Percentiles rank a stretch among this genome's conserved stretches.
phyloP scores from a whole-genome alignment of 2,329 filamentous ascomycete genomes.

The Diaporthe sp. region DNA sequence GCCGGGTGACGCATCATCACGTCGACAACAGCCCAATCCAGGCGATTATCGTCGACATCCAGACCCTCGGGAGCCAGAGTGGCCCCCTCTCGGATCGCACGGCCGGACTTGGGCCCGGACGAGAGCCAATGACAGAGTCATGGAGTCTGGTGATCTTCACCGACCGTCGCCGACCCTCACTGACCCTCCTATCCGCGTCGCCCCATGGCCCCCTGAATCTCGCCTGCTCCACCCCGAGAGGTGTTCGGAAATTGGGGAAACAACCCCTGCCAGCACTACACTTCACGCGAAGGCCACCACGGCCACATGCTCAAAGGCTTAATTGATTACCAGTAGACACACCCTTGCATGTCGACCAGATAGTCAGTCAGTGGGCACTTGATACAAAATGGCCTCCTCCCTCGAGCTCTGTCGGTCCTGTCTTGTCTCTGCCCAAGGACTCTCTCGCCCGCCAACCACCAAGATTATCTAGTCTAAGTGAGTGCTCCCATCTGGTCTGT shows the following conservation, averaged over 20 bases:
- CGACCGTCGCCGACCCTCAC: slow-evolving; percentile 3
- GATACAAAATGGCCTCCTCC: slow-evolving; percentile 29
- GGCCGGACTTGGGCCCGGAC: background rate
- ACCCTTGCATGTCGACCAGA: background rate
- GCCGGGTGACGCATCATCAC: slow-evolving; percentile 28
- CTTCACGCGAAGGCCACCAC: background rate
- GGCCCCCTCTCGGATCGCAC: slow-evolving; percentile 2
- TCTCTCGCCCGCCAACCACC: background rate
- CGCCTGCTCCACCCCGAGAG: slow-evolving; percentile 21
- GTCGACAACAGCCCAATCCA: slow-evolving; percentile 20
- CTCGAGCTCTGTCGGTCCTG: background rate
- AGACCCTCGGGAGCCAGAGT: slow-evolving; percentile 8
- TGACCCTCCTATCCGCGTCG: slow-evolving; percentile 3
- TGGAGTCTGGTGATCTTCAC: slow-evolving; percentile 15
- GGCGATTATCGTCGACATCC: slow-evolving; percentile 9
- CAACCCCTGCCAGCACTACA: slow-evolving; percentile 19
- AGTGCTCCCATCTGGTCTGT: background rate
- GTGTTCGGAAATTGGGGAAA: slow-evolving; percentile 18
- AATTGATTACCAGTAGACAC: slow-evolving; percentile 13
- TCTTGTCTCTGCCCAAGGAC: background rate
- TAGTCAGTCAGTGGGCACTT: background rate
- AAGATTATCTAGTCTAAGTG: slow-evolving; percentile 11
- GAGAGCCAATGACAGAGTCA: slow-evolving; percentile 23
- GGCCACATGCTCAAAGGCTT: slow-evolving; percentile 14
- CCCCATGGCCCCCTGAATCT: slow-evolving; percentile 31